Percentiles rank a stretch among this genome's conserved stretches.
phyloP scores from a whole-genome alignment of 306 rosid species.

The Vigna angularis region DNA sequence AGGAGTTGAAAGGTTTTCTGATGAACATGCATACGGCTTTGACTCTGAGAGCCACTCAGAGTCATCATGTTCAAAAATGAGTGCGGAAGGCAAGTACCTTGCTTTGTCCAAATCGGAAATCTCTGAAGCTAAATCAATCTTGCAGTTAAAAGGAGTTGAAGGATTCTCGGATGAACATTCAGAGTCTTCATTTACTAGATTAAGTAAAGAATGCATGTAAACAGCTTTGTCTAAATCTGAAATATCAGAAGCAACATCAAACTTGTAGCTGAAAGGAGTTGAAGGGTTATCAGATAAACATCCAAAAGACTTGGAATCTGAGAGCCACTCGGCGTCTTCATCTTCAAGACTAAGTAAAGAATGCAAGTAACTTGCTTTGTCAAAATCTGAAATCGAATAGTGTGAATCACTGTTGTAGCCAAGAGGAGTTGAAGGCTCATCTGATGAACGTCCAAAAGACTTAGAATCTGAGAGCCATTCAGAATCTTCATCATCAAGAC shows the following conservation, averaged over 20 bases:
- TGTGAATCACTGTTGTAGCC: conserved; percentile 36
- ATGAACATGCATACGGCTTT: neutral
- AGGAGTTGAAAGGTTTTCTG: conserved; percentile 3
- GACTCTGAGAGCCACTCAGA: conserved; percentile 48
- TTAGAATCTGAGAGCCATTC: neutral
- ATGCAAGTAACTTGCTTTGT: conserved; percentile 32
- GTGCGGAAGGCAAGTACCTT: conserved; percentile 46
- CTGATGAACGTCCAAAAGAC: neutral
- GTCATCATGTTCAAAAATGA: conserved; percentile 54
- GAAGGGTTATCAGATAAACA: conserved; percentile 35
- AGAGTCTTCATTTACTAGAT: conserved; percentile 43
- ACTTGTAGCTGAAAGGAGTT: conserved; percentile 38
- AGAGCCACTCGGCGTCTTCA: conserved; percentile 17
- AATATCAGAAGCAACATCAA: conserved; percentile 29
- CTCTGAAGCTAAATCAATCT: conserved; percentile 19
- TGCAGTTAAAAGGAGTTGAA: conserved; percentile 9
- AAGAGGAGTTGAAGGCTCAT: conserved; percentile 37
- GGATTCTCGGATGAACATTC: neutral
- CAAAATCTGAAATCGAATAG: conserved; percentile 29
- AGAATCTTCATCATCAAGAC: conserved; percentile 46
- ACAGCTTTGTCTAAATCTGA: conserved; percentile 32
- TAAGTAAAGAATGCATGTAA: conserved; percentile 48
- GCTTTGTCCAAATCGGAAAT: conserved; percentile 43
- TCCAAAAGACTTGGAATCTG: neutral
- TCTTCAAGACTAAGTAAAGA: conserved; percentile 53